These are phyloP conservation scores for Amylocystis lapponica DNA, from an alignment of 768 basidiomycete species.

Conservation along the genomic window DNA sequence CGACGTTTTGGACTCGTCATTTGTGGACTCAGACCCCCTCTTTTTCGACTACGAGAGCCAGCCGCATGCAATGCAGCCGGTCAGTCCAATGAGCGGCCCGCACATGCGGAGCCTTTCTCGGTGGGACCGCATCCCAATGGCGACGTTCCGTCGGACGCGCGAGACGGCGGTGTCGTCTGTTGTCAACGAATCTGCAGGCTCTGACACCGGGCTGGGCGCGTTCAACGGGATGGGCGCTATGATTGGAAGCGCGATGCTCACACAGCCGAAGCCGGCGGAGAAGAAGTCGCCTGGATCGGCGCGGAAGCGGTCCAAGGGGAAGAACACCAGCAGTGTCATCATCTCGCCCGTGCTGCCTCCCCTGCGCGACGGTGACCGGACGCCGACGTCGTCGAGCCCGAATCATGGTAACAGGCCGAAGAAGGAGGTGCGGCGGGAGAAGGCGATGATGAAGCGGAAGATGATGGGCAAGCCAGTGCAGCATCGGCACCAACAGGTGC, in stretches of 20 bases:
- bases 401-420: slow-evolving; percentile 28
- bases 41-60: slow-evolving; percentile 11
- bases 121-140: slow-evolving; percentile 73
- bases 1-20: slow-evolving; percentile 72
- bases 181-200: slow-evolving; percentile 26
- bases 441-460: slow-evolving; percentile 59
- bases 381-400: slow-evolving; percentile 14
- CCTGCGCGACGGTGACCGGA: slow-evolving; percentile 47
- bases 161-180: slow-evolving; percentile 23
- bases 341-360: slow-evolving; percentile 46
- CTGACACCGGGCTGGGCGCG: slow-evolving; percentile 30
- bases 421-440: slow-evolving; percentile 63
- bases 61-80: slow-evolving; percentile 9
- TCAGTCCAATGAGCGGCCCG: slow-evolving; percentile 25
- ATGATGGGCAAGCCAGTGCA: slow-evolving; percentile 35
- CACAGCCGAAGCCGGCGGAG: slow-evolving; percentile 15
- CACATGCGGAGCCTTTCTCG: slow-evolving; percentile 49
- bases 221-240: slow-evolving; percentile 15
- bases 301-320: slow-evolving; percentile 19
- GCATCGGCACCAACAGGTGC: slow-evolving; percentile 34
- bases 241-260: slow-evolving; percentile 11
- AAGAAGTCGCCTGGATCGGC: slow-evolving; percentile 17
- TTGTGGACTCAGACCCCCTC: slow-evolving; percentile 52
- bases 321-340: slow-evolving; percentile 26
- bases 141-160: slow-evolving; percentile 64